A percentile compares a stretch with the other conserved stretches of the same genome.
Conservation (phyloP, 345 rosid species). For the Hibiscus mutabilis region DNA sequence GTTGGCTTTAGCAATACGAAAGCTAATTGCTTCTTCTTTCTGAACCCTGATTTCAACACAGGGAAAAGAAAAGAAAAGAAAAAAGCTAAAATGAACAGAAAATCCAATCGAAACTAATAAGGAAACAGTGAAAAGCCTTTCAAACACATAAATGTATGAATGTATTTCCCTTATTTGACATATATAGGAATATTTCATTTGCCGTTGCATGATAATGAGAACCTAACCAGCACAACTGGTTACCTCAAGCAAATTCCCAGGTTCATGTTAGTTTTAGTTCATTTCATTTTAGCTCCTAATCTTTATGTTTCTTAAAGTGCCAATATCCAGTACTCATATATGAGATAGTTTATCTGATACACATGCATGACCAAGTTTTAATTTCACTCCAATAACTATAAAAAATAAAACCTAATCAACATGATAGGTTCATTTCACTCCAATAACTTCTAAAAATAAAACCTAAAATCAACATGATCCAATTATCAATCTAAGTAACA, state of each 20-base stretch:
- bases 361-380: neutral
- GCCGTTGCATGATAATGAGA: neutral
- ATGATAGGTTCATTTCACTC: neutral
- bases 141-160: neutral
- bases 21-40: conserved; percentile 80
- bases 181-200: neutral
- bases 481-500: neutral
- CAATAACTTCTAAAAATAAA: neutral
- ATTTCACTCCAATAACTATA: neutral
- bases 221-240: neutral
- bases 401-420: too few species aligned
- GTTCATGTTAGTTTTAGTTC: too few species aligned
- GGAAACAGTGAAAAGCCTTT: neutral
- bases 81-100: neutral
- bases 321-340: neutral
- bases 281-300: too few species aligned
- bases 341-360: neutral
- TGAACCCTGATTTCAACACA: conserved; percentile 44
- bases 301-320: neutral
- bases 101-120: neutral
- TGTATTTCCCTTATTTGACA: neutral
- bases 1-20: conserved; percentile 58
- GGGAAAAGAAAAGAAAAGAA: neutral
- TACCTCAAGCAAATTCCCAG: neutral
- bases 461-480: neutral